These are phyloP conservation scores for Candida palmyrensis DNA, from an alignment of 805 yeast genomes.

Conservation along the genomic window DNA sequence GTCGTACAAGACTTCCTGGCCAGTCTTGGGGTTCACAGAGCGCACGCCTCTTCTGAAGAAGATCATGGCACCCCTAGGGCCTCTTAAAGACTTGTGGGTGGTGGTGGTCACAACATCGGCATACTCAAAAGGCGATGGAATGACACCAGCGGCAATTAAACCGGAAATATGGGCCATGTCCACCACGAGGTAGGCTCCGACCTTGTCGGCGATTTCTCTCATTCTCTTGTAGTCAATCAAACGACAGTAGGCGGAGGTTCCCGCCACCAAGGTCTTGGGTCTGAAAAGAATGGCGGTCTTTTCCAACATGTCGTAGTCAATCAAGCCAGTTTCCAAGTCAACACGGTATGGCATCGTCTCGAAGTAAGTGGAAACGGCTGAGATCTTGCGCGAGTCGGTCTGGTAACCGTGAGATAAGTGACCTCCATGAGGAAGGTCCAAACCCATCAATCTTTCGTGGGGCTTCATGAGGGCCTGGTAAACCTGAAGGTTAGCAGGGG, in stretches of 20 bases:
- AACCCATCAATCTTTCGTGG: constrained; percentile 94
- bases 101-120: constrained; percentile 98
- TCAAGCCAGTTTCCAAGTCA: constrained; percentile 78
- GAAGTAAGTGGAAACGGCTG: constrained; percentile 88
- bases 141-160: constrained; percentile 89
- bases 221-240: constrained; percentile 85
- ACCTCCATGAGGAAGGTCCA: constrained; percentile 97
- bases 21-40: constrained; percentile 69
- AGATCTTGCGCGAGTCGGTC: constrained; percentile 82
- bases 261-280: constrained; percentile 94
- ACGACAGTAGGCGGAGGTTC: constrained; percentile 94
- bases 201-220: constrained; percentile 85
- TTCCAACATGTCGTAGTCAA: constrained; percentile 86
- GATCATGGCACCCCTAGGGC: constrained; percentile 98
- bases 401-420: constrained; percentile 97
- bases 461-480: constrained; percentile 85
- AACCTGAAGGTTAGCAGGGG: constrained; percentile 93
- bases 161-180: constrained; percentile 99
- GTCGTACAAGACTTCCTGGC: constrained; percentile 81
- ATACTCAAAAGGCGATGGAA: constrained; percentile 86
- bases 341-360: constrained; percentile 97
- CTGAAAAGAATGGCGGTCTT: constrained; percentile 81
- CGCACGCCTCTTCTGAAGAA: constrained; percentile 94
- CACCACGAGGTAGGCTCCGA: constrained; percentile 86
- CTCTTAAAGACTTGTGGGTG: constrained; percentile 95